phyloP scores from a whole-genome alignment of 345 rosid species.

The Orychophragmus violaceus region DNA sequence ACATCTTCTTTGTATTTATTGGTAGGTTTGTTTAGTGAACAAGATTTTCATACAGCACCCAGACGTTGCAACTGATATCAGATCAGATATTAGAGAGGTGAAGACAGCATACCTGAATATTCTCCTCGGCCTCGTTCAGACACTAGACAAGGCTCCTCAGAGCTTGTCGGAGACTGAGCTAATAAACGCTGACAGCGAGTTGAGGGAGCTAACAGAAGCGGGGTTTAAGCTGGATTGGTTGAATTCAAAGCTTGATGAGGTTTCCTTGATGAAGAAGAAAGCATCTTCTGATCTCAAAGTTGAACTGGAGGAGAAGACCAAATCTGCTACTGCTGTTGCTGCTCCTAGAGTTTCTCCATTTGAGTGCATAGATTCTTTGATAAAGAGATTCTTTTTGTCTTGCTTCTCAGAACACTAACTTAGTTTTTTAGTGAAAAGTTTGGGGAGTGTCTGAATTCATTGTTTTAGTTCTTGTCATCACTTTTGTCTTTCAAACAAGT shows the following conservation, averaged over 20 bases:
- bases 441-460: neutral
- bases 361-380: neutral
- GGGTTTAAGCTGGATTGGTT: neutral
- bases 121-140: neutral
- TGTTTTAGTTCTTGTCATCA: neutral
- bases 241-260: neutral
- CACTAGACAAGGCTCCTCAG: neutral
- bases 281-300: neutral
- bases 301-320: neutral
- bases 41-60: neutral
- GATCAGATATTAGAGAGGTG: neutral
- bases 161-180: neutral
- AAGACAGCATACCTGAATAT: neutral
- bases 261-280: neutral
- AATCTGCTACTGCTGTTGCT: neutral
- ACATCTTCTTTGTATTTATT: neutral
- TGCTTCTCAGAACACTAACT: conserved; percentile 3
- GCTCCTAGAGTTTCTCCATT: neutral
- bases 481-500: neutral
- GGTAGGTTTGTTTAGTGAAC: neutral
- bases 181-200: neutral
- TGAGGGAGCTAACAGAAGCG: neutral
- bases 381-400: conserved; percentile 1
- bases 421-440: neutral
- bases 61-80: neutral